Percentiles rank a stretch among this genome's conserved stretches.
Conservation (phyloP, 1,139 yeast genomes). For the Saccharomyces hybrid region DNA sequence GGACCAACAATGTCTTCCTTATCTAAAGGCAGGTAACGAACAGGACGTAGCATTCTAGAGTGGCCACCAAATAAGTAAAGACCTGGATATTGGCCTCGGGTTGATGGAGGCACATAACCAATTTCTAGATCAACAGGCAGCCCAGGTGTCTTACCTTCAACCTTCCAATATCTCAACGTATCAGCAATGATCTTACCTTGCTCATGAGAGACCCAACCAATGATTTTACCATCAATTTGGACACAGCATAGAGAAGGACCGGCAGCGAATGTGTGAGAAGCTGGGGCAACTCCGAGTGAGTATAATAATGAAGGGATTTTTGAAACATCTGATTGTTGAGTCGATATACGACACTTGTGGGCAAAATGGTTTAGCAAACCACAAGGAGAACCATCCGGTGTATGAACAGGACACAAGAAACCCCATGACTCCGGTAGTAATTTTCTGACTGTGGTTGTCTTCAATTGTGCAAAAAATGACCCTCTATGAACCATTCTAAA, state of each 20-base stretch:
- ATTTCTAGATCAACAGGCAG: conserved; percentile 82
- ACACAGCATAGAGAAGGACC: conserved; percentile 86
- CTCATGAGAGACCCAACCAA: conserved; percentile 92
- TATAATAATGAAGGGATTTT: conserved; percentile 58
- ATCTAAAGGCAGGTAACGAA: conserved; percentile 75
- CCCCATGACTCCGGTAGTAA: conserved; percentile 98
- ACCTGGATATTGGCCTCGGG: conserved; percentile 97
- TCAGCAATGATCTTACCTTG: conserved; percentile 84
- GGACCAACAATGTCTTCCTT: conserved; percentile 90
- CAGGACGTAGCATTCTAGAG: conserved; percentile 95
- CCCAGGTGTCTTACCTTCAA: conserved; percentile 60
- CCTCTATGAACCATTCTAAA: conserved; percentile 99
- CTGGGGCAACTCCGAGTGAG: conserved; percentile 74
- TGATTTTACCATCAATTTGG: conserved; percentile 83
- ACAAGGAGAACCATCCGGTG: conserved; percentile 99
- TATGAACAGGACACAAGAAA: conserved; percentile 96
- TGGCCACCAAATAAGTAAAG: conserved; percentile 82
- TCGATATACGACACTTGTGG: conserved; percentile 85
- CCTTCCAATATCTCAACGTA: conserved; percentile 88
- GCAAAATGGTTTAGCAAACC: conserved; percentile 95
- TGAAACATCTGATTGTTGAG: conserved; percentile 67
- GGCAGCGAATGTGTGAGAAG: conserved; percentile 64
- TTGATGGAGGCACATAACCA: conserved; percentile 92
- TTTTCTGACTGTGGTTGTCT: conserved; percentile 95
- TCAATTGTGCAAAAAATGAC: conserved; percentile 95